Conservation (phyloP, 2,329 filamentous ascomycete genomes). For the Xylariaceae sp. region DNA sequence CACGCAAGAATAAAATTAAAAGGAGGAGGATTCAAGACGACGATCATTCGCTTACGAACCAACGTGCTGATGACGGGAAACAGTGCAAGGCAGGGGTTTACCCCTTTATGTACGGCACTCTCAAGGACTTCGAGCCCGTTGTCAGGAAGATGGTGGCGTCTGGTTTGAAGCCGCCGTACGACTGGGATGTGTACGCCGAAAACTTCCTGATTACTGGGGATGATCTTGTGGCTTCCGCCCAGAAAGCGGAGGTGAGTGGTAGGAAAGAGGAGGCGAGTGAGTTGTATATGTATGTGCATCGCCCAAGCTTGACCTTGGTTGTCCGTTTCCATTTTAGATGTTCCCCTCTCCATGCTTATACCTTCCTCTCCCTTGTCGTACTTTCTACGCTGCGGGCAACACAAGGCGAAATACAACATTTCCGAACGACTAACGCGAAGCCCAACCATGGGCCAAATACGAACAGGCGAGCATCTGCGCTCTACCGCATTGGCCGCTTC, state of each 20-base stretch:
- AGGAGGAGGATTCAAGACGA: no score
- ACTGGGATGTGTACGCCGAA: conserved; percentile 33
- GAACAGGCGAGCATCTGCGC: conserved; percentile 29
- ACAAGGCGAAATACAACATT: no score
- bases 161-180: conserved; percentile 28
- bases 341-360: no score
- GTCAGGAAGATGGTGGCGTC: conserved; percentile 27
- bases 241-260: conserved; percentile 17
- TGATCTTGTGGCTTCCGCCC: conserved; percentile 22
- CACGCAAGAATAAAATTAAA: no score
- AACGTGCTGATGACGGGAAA: no score
- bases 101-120: conserved; percentile 32
- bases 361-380: no score
- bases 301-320: no score
- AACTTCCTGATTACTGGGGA: conserved; percentile 31
- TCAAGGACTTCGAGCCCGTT: conserved; percentile 31
- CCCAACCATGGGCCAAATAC: no score
- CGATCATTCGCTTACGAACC: no score
- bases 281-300: conserved; percentile 30
- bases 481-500: conserved; percentile 33
- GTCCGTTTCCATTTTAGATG: no score
- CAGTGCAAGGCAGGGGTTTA: conserved; percentile 32
- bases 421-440: no score
- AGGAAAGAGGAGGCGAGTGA: conserved; percentile 28
- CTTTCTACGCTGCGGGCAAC: no score